Base-by-base conservation (phyloP, 257 asterid genomes). In the Perilla frutescens region DNA sequence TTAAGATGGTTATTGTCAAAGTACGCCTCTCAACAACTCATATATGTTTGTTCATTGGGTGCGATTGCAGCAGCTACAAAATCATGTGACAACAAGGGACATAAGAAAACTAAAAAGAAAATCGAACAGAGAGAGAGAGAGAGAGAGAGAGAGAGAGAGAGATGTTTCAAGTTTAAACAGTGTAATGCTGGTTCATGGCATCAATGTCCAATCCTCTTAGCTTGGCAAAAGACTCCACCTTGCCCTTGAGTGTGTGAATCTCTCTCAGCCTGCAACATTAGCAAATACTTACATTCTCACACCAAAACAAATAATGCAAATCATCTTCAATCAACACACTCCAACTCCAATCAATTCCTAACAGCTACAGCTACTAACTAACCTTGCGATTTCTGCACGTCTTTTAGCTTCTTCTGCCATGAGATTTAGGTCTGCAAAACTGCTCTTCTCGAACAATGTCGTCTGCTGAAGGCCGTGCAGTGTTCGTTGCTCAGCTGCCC, bases 401-500 rank as follows among this genome's bases (percentile, higher is more conserved):
- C 86, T 62, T 71, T 77, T 82, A 62, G 93, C 87, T 74, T 87
- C 90, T 66, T 87, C 93, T 11, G 94, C 94, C 87, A 84, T 82
- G 13, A 80, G 9, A 61, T 75, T 88, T 62, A 88, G 78, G 11
- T 84, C 93, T 57, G 73, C 77, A 64, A 84, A 86, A n/a, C 76
- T 75, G 39, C 79, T 72, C 60, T 73, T 85, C 4, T 84, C 87
- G 14, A 76, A 77, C 66, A 47, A 43, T 60, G 73, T 77, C 13
- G 85, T 44, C 12, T 83, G 58, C 61, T 81, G 95, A 62, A 89
- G 91, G 5, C 93, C 91, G 41, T 89, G 90, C 36, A 74, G 71
- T 2, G 91, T 89, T 13, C 93, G 75, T 43, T 89, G 96, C 34
- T 85, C 88, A 34, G 91, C 70, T 5, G 93, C 96, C 96, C 94